Conservation (phyloP, 2,329 filamentous ascomycete genomes). For the Phoma sp. region DNA sequence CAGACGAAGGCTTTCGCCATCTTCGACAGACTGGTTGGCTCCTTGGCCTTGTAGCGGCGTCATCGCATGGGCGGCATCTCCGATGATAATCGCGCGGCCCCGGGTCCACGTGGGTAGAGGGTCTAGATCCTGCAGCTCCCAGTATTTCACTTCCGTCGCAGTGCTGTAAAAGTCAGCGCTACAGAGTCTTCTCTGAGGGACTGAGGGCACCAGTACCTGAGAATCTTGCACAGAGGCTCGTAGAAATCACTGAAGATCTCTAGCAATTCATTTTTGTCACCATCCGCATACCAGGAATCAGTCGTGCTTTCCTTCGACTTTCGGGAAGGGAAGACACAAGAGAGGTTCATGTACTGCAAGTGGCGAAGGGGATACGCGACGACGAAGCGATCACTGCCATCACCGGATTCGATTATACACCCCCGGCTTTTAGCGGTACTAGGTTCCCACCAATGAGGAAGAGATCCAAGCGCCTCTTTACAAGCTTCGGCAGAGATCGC, state of each 20-base stretch:
- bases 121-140: constrained; percentile 13
- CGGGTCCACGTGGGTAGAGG: constrained; percentile 19
- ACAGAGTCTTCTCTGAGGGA: no score
- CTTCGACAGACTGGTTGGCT: constrained; percentile 59
- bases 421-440: neutral
- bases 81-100: constrained; percentile 52
- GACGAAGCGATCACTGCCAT: constrained; percentile 8
- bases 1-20: constrained; percentile 48
- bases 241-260: constrained; percentile 51
- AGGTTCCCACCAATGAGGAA: constrained; percentile 19
- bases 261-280: constrained; percentile 43
- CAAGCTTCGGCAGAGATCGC: constrained; percentile 7
- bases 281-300: constrained; percentile 50
- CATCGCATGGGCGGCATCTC: constrained; percentile 55
- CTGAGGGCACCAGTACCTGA: constrained; percentile 1
- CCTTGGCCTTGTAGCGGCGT: constrained; percentile 62
- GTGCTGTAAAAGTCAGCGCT: neutral
- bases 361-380: constrained; percentile 11
- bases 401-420: constrained; percentile 6
- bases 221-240: neutral
- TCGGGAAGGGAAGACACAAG: constrained; percentile 7
- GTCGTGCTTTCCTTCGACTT: neutral
- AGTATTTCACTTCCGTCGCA: constrained; percentile 12
- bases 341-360: constrained; percentile 9
- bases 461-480: constrained; percentile 2